Base-by-base conservation (phyloP, 352 stramenopile genomes). In the Chrysophaeum taylorii region DNA sequence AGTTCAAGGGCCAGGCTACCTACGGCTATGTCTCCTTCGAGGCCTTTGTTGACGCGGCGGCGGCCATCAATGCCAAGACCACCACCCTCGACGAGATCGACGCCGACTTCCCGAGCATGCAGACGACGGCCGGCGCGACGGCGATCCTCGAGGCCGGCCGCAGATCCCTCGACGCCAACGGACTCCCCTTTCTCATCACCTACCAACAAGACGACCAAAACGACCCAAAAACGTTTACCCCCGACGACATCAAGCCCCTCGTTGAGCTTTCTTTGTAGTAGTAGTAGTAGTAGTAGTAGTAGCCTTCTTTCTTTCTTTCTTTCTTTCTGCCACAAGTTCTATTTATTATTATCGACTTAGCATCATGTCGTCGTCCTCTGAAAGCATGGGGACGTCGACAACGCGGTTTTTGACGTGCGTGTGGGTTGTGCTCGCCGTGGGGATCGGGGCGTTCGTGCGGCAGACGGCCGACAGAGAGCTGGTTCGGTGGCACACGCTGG, bases 131-230 rank as follows among this genome's bases (percentile, higher is more conserved):
- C 72, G 82, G 90, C 68, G 89, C 87, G 5, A 94, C 88, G 23
- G 88, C 88, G 23, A 92, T 94, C 60, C 75, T 94, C 21, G 87
- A 94, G 73, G 88, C 88, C 0, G 88, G 88, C 18, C 78, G 87
- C 25, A 82, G 73, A 41, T 89, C 79, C 74, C 78, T 94, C 5
- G 87, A 93, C 76, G 70, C 69, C 9, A 82, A 85, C 68, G 79
- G 84, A n/a, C 57, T 64, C 53, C 86, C 87, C 1, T 86, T 92
- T 72, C 81, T 87, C 73, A 89, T 94, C 73, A 16, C 84, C 12
- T 94, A 92, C 74, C 18, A 76, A 77, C 21, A 77, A 84, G 14
- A 35, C 31, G 31, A 33, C 33, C 1, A 33, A 2, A 2, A 45
- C 35, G 35, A n/a, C n/a, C n/a, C n/a, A n/a, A n/a, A n/a, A n/a